Evolutionary conservation across 139 green algal species (phyloP), one percentile per base, ranked within the genome.

Genomic region (Picochlorum sp.): DNA sequence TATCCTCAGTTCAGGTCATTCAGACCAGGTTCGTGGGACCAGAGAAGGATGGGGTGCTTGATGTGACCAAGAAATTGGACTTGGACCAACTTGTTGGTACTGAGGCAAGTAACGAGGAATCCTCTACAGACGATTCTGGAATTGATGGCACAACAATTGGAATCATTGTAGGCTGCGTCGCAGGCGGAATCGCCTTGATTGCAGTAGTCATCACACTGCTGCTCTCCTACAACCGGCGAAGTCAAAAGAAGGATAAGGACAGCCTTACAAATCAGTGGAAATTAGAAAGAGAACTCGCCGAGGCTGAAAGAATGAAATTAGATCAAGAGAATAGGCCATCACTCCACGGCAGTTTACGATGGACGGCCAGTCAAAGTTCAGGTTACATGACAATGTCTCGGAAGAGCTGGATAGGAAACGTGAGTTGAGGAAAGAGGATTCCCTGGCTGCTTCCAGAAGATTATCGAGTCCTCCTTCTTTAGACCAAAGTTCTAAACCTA

Each of bases 271-370:
- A 38, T 14, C 61, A 32, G 11, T 66, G 61, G 61, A 59, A 55
- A 32, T 44, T 54, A 44, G 61, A 66, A 20, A 59, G 61, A 45
- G 61, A 66, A 41, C 61, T 66, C 21, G 61, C n/a, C 57, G 24
- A 65, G 23, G 20, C 20, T 34, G 20, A 59, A 59, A 32, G n/a
- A 65, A 18, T 51, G 13, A 65, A 50, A 50, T 21, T 54, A 26
- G 47, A 54, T 20, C 16, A 28, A 20, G 51, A 30, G 13, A 59
- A 28, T 59, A 34, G 21, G 51, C 21, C 23, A 11, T 32, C 21
- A 9, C 15, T 32, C 20, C 57, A 52, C 23, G 21, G 41, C 9
- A 51, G 21, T 9, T 32, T 28, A 15, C 20, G n/a, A 50, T 50
- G 20, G 41, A 65, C 13, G 7, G 20, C 41, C 6, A 23, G n/a